Evolutionary conservation across 2,329 filamentous ascomycete genomes (phyloP).

Genomic region (Monosporascus cannonballus): DNA sequence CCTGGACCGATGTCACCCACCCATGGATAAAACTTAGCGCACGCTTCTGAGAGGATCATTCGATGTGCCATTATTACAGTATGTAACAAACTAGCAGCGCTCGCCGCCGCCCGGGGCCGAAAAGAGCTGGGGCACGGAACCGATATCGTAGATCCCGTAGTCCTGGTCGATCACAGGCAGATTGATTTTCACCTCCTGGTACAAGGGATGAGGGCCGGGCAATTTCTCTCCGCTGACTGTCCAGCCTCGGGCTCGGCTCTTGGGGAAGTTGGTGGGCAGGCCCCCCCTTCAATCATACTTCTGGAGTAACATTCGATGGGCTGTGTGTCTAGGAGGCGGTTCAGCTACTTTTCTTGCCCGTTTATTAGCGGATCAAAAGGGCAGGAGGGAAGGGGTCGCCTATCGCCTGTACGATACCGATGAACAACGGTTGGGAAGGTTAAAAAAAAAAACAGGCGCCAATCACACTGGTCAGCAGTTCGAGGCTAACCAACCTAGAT

Average conservation of each 20-base stretch:
- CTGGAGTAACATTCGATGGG: not conserved
- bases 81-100: not conserved
- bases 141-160: too few species aligned
- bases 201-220: not conserved
- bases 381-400: not conserved
- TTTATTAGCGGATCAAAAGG: not conserved
- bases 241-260: too few species aligned
- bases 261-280: too few species aligned
- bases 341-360: not conserved
- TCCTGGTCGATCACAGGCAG: too few species aligned
- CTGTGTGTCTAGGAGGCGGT: not conserved
- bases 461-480: not conserved
- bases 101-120: not conserved
- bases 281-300: too few species aligned
- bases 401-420: not conserved
- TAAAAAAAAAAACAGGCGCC: not conserved
- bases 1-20: slow-evolving; percentile 9
- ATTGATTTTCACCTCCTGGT: not conserved
- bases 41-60: slow-evolving; percentile 14
- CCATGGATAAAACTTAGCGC: slow-evolving; percentile 11
- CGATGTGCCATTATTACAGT: slow-evolving; percentile 3
- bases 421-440: not conserved
- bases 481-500: not conserved
- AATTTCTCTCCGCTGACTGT: too few species aligned
- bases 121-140: not conserved